Base-by-base conservation (phyloP, 305 asterid genomes). In the Salvia sclarea region DNA sequence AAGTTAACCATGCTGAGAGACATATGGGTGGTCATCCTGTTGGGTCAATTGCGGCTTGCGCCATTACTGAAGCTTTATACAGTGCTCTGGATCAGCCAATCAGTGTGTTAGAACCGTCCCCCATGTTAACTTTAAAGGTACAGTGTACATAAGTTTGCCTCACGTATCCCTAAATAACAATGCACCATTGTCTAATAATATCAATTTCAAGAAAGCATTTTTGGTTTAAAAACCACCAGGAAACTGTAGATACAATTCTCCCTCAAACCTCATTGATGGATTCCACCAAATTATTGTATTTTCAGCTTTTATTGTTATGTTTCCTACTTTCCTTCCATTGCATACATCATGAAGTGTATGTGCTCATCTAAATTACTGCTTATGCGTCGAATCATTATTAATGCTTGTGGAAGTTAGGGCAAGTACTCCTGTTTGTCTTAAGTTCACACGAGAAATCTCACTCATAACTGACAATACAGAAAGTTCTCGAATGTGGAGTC, bases 51-150 rank as follows among this genome's bases (percentile, higher is more conserved):
- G 96, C 99, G 61, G 99, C 96, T 50, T 88, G 96, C 81, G 99
- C 99, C 65, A 77, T 95, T 69, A 80, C 95, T 17, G 99, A 95
- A 84, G 93, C 91, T 65, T 88, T 96, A 50, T 95, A 95, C 79
- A 82, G 98, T 92, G 99, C 99, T 71, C 73, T 95, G 79, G 98
- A 95, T 87, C 95, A 85, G 78, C 98, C 99, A 38, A 80, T 90
- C 81, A 88, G 95, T 76, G 94, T 83, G 24, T 88, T 92, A 20
- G 98, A 86, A 76, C 82, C 97, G 30, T 95, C 99, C 16, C 97
- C 99, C 56, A 83, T 95, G 75, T 66, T 95, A 52, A 71, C 87
- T 69, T 79, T 95, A 25, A 89, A 92, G 99, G 99, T 95, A 77
- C 40, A 70, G 17, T 54, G 3, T 63, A 18, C 33, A 30, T 35